These are phyloP conservation scores for Pisolithus albus DNA, from an alignment of 768 basidiomycete species.

Conservation along the genomic window DNA sequence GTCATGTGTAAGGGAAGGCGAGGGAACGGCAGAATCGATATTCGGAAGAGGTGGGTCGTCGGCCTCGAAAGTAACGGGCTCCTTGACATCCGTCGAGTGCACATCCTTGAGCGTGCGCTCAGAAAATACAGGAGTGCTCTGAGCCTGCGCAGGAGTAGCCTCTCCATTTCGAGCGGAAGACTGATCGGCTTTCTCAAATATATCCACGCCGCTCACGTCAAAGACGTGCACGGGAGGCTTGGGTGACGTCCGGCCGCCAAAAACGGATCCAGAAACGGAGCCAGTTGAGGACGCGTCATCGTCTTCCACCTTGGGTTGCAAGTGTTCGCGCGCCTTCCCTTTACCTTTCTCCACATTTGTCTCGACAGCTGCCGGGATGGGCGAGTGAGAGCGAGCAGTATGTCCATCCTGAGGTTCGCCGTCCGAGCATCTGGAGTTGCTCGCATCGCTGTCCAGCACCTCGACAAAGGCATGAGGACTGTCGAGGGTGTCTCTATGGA, in stretches of 20 bases:
- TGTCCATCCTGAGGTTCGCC: constrained; percentile 30
- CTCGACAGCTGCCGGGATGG: constrained; percentile 10
- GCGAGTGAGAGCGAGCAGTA: constrained; percentile 19
- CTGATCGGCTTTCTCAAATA: constrained; percentile 15
- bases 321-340: constrained; percentile 24
- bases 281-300: constrained; percentile 34
- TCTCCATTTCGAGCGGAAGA: constrained; percentile 16
- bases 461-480: constrained; percentile 64
- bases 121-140: constrained; percentile 35
- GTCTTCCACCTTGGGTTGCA: constrained; percentile 20
- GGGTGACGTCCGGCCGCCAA: constrained; percentile 34
- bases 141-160: constrained; percentile 29
- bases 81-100: constrained; percentile 4
- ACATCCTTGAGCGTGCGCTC: constrained; percentile 17
- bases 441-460: constrained; percentile 39
- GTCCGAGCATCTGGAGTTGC: constrained; percentile 23
- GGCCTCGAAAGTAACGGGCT: constrained; percentile 11
- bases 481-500: constrained; percentile 25
- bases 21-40: constrained; percentile 28
- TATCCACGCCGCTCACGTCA: constrained; percentile 27
- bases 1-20: constrained; percentile 54
- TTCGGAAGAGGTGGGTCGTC: constrained; percentile 49
- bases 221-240: constrained; percentile 62
- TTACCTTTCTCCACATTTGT: constrained; percentile 43
- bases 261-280: constrained; percentile 38